Percentiles rank a stretch among this genome's conserved stretches.
Conservation (phyloP, 2,329 filamentous ascomycete species). For the Colletotrichum sp. region DNA sequence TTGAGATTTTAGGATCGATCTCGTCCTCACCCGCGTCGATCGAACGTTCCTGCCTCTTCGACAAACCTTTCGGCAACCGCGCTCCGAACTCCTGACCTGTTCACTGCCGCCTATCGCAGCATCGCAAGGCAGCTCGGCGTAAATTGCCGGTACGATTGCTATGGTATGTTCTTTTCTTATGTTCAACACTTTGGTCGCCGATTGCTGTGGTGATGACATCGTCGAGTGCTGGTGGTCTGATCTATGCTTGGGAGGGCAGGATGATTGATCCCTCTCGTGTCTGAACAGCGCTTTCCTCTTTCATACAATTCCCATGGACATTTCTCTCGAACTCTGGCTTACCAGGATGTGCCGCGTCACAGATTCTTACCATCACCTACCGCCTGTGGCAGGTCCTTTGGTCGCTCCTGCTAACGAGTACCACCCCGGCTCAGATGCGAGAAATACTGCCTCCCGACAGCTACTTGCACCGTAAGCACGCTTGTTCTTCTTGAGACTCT, state of each 20-base stretch:
- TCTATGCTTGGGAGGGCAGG: neutral
- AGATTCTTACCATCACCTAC: neutral
- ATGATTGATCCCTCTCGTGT: neutral
- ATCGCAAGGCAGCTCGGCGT: neutral
- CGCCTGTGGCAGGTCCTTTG: neutral
- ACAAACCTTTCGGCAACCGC: neutral
- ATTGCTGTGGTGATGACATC: neutral
- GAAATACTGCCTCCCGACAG: neutral
- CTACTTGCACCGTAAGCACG: neutral
- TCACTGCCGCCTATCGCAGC: neutral
- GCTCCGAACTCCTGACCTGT: neutral
- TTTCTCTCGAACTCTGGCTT: accelerated
- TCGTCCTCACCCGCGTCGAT: neutral
- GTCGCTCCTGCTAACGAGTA: neutral
- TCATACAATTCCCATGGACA: accelerated
- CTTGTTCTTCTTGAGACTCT: neutral
- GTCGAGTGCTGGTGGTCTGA: neutral
- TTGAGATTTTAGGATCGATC: neutral
- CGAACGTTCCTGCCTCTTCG: neutral
- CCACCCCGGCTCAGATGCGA: neutral
- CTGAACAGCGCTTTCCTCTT: neutral
- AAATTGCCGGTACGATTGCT: too few relatives aligned
- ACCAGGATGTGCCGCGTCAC: accelerated
- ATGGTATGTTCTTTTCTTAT: neutral
- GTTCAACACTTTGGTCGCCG: neutral